These are phyloP conservation scores for Pichia terricola DNA, from an alignment of 1,139 yeast genomes.

Conservation along the genomic window DNA sequence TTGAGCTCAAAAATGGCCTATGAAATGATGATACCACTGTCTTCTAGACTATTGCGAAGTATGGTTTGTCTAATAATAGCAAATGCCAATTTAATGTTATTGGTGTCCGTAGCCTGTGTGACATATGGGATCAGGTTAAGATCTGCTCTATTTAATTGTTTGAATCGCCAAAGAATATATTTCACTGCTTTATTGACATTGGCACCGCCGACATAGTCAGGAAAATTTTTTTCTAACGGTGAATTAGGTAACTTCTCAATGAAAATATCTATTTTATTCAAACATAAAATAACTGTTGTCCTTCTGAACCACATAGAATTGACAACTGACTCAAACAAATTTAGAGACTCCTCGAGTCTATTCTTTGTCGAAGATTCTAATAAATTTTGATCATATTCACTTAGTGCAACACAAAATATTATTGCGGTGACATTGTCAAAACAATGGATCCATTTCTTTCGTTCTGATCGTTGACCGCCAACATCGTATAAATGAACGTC, in stretches of 20 bases:
- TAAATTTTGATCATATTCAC: slow-evolving; percentile 82
- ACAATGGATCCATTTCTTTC: slow-evolving; percentile 94
- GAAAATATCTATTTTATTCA: slow-evolving; percentile 84
- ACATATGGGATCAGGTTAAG: slow-evolving; percentile 81
- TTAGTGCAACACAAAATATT: slow-evolving; percentile 81
- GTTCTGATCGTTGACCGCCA: slow-evolving; percentile 89
- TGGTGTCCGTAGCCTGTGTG: slow-evolving; percentile 91
- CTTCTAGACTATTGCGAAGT: slow-evolving; percentile 73
- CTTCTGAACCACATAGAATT: slow-evolving; percentile 92
- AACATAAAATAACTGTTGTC: slow-evolving; percentile 74
- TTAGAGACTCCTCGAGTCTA: slow-evolving; percentile 76
- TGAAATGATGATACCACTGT: slow-evolving; percentile 82
- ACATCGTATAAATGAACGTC: slow-evolving; percentile 83
- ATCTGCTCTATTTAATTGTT: slow-evolving; percentile 75
- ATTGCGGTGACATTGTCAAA: slow-evolving; percentile 86
- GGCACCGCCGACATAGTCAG: slow-evolving; percentile 83
- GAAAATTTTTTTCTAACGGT: slow-evolving; percentile 76
- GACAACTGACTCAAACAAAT: slow-evolving; percentile 80
- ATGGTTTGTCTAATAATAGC: slow-evolving; percentile 90
- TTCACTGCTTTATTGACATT: slow-evolving; percentile 92
- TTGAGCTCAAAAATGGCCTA: too few relatives aligned
- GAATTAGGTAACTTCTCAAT: slow-evolving; percentile 76
- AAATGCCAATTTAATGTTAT: slow-evolving; percentile 78
- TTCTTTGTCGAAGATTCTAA: slow-evolving; percentile 72
- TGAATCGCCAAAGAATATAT: slow-evolving; percentile 84